phyloP scores from a whole-genome alignment of 768 basidiomycete species.

The Lentinula boryana region DNA sequence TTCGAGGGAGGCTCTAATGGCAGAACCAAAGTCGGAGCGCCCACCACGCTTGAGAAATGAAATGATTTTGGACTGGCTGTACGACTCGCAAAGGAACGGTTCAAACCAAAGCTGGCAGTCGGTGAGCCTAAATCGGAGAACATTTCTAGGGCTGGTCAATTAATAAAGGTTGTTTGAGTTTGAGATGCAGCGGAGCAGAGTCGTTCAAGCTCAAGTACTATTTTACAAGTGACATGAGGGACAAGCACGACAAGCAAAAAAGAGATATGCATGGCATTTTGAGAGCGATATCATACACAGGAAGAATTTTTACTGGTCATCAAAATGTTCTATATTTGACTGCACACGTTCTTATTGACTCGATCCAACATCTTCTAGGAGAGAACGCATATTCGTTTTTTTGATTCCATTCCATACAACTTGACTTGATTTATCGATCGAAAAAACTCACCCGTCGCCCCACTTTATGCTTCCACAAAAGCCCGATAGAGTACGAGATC shows the following conservation, averaged over 20 bases:
- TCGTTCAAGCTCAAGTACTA: neutral
- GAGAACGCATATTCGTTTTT: neutral
- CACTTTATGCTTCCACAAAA: constrained; percentile 43
- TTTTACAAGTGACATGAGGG: neutral
- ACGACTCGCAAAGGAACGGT: neutral
- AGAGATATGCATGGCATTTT: neutral
- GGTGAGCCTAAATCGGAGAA: constrained; percentile 2
- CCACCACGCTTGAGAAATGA: neutral
- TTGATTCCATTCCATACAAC: neutral
- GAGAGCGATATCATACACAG: neutral
- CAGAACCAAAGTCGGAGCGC: neutral
- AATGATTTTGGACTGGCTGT: neutral
- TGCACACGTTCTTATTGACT: neutral
- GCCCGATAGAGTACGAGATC: constrained; percentile 61
- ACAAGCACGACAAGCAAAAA: neutral
- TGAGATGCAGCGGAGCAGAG: neutral
- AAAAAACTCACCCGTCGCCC: neutral
- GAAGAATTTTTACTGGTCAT: neutral
- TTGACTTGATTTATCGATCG: neutral
- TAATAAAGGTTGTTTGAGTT: neutral
- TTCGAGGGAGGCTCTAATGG: neutral
- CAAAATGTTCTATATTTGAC: neutral
- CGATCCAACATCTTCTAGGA: neutral
- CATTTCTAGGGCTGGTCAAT: neutral
- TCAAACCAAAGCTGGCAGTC: neutral